Evolutionary conservation across 2,329 filamentous ascomycete species (phyloP), one percentile per base, ranked within the genome.

Genomic region (Nemania sp.): DNA sequence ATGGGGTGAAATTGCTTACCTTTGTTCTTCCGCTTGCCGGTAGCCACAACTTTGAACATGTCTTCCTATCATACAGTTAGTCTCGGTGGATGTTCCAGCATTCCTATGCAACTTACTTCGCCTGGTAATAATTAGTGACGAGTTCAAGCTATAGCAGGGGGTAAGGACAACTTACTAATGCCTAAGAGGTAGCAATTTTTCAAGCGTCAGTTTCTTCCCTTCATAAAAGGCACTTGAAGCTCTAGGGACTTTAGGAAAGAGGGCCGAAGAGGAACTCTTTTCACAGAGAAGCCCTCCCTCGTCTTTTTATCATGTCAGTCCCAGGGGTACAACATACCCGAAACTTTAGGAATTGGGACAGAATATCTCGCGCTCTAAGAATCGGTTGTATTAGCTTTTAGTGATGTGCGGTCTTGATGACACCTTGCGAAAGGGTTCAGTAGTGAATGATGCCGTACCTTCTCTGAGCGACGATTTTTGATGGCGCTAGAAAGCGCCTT

Each of bases 401-500:
- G 6, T 29, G 11, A 34, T 25, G 18, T 43, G 25, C 12, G n/a
- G 20, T 37, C 13, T 32, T 13, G 18, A 32, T 29, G 1, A 15
- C 10, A 12, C 3, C 11, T 3, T 43, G 17, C n/a, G n/a, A 9
- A 29, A 3, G 2, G 15, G 45, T 42, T n/a, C 7, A 51, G 13
- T 39, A 4, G 10, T 6, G 37, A 21, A 40, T 37, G 25, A 35
- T 48, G 34, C 12, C 9, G 42, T 59, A 59, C 60, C 57, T 97
- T 97, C 77, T 97, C 96, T 65, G 85, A 85, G 42, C 95, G 85
- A 83, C 97, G 97, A 77, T 97, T 92, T 85, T 98, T 99, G 80
- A 97, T 96, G 55, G 92, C 90, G 62, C 85, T 90, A 60, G 85
- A 89, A 52, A 96, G 81, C 0, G 90, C 90, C 78, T 96, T 86